Base-by-base conservation (phyloP, 2,329 filamentous ascomycete species). In the Endothia cerciana region DNA sequence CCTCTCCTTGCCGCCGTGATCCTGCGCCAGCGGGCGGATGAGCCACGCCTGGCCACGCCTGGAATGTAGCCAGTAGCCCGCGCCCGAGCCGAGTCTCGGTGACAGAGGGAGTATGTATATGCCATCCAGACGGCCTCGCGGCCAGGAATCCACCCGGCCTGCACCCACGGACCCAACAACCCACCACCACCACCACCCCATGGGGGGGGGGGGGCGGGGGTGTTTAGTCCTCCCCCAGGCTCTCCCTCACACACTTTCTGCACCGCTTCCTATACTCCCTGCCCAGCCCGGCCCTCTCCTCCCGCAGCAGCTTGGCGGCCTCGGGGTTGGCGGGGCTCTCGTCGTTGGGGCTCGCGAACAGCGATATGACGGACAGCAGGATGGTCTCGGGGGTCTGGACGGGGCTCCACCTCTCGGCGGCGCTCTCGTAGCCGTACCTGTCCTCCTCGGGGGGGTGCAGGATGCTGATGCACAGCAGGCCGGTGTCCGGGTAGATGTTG, bases 311-410 rank as follows among this genome's bases (percentile, higher is more conserved):
- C 68, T 91, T 87, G 13, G 94, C 95, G 3, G 95, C 95, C 81
- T 98, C 94, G 36, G 97, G 88, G 76, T 99, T 98, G 60, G 95
- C 95, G 0, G 95, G 93, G 72, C 91, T 94, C 83, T 98, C 95
- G 74, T 97, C 93, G 76, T 99, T 99, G 59, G 95, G 95, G 74
- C 91, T 91, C 69, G 92, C 89, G 70, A 99, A 88, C 82, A 99
- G 89, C 77, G 91, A 95, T 76, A 99, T 96, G 41, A 97, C 94
- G 73, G 89, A 93, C 40, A 99, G 80, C 58, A 99, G 81, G 69
- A 99, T 98, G 28, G 93, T 97, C 83, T 97, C 94, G 62, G 94
- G 94, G 15, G 91, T 94, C 79, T 98, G 95, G 2, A 98, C 94
- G 36, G 95, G 95, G 66, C 87, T 91, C 95, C 95, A 99, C 68